Percentiles rank a stretch among this genome's conserved stretches.
phyloP scores from a whole-genome alignment of 257 asterid species.

The Anisodus tanguticus region DNA sequence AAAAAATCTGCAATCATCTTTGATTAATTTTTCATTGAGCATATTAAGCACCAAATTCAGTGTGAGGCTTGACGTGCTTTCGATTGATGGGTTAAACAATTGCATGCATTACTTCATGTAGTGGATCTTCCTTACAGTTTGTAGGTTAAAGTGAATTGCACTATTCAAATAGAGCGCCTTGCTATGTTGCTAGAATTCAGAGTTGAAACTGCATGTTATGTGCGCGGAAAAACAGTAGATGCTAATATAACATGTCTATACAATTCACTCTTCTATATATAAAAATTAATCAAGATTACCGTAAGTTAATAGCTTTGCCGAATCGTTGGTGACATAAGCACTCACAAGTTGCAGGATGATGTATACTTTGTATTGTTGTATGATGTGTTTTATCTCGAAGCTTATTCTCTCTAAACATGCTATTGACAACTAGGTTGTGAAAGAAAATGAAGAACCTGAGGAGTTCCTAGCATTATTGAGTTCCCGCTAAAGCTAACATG shows the following conservation, averaged over 20 bases:
- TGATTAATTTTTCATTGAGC: background rate
- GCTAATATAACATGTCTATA: background rate
- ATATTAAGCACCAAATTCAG: background rate
- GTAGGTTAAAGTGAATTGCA: background rate
- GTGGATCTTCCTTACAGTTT: background rate
- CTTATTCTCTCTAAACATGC: background rate
- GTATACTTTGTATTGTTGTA: background rate
- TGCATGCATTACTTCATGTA: background rate
- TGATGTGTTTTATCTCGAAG: background rate
- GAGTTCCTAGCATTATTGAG: constrained; percentile 49
- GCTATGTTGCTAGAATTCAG: background rate
- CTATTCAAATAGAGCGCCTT: background rate
- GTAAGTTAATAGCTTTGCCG: background rate
- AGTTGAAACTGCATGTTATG: background rate
- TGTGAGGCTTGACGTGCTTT: background rate
- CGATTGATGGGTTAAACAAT: background rate
- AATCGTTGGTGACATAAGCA: constrained; percentile 9
- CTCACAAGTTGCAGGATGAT: background rate
- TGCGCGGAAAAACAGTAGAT: background rate
- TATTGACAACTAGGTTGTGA: constrained; percentile 40
- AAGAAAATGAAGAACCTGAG: constrained; percentile 55
- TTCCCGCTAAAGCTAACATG: constrained; percentile 34
- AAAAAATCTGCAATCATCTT: background rate
- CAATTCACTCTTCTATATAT: background rate
- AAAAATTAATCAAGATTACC: background rate